phyloP scores from a whole-genome alignment of 371 early-diverging fungal species.

The Apophysomyces variabilis region DNA sequence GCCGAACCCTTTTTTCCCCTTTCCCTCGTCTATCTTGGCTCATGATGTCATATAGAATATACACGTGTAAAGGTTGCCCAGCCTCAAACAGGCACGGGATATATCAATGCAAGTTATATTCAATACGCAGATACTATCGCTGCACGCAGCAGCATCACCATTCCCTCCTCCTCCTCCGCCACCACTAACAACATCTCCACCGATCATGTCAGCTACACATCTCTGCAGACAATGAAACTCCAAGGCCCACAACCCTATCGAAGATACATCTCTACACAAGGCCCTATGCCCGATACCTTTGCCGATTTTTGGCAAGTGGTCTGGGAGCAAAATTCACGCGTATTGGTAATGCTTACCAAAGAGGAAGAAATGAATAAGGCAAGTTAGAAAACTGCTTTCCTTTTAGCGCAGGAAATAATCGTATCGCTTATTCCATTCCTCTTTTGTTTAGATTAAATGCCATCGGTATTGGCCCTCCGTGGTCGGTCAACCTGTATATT shows the following conservation, averaged over 20 bases:
- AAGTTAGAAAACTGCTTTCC: slow-evolving; percentile 37
- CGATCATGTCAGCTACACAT: slow-evolving; percentile 25
- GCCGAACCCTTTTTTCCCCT: slow-evolving; percentile 16
- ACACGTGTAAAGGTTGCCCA: slow-evolving; percentile 56
- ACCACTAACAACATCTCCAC: background rate
- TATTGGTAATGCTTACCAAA: slow-evolving; percentile 90
- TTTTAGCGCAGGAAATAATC: background rate
- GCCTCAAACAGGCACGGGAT: slow-evolving; percentile 56
- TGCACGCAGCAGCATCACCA: background rate
- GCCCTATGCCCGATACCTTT: slow-evolving; percentile 81
- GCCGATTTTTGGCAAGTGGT: slow-evolving; percentile 91
- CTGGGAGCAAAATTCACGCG: slow-evolving; percentile 79
- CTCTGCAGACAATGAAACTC: slow-evolving; percentile 27
- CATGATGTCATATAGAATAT: slow-evolving; percentile 45
- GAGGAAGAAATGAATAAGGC: slow-evolving; percentile 79
- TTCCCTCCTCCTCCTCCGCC: too few relatives aligned
- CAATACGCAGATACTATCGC: slow-evolving; percentile 22
- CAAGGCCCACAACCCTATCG: slow-evolving; percentile 30
- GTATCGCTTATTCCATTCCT: slow-evolving; percentile 10
- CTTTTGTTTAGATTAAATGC: slow-evolving; percentile 57
- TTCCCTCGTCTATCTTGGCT: slow-evolving; percentile 15
- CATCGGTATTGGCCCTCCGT: slow-evolving; percentile 78
- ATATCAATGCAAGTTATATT: slow-evolving; percentile 81
- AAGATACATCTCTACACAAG: slow-evolving; percentile 88
- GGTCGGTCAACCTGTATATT: slow-evolving; percentile 32